Evolutionary conservation across 768 basidiomycete genomes (phyloP), one percentile per base, ranked within the genome.

Genomic region (Rhodotorula paludigena): DNA sequence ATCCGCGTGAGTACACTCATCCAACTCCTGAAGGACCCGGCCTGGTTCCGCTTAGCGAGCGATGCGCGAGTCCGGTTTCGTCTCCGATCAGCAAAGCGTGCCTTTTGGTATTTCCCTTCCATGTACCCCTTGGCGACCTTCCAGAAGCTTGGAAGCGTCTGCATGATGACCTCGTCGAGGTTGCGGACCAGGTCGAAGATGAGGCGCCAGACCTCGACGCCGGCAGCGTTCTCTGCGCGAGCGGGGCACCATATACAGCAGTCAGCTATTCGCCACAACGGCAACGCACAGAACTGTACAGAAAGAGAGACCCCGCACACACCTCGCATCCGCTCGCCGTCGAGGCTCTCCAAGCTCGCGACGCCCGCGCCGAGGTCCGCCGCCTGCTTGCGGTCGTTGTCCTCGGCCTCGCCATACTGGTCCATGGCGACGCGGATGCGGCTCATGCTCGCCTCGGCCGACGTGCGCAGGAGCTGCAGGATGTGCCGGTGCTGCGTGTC

Each of bases 81-180:
- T n/a, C n/a, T n/a, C n/a, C n/a, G 18, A 41, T 38, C 14, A 32
- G 39, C 7, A 36, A 7, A 41, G 39, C 80, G 62, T 60, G 92
- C 92, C 83, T 87, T 91, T 77, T 86, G 88, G 77, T 89, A 92
- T 78, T 89, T 92, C 9, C 96, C 94, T 49, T 96, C 92, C 80
- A 93, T 86, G 76, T 92, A 94, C 32, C 84, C 86, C 78, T 85
- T 89, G 4, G 89, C 87, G 55, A 99, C 89, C 76, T 86, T 88
- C 91, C 92, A 94, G 79, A 97, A 97, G 74, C 84, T 90, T 21
- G 94, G 92, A 32, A 99, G 83, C 3, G 88, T 84, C n/a, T 86
- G 81, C 20, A 92, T 78, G 78, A 97, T 83, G 47, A 84, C 84
- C 77, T 97, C 93, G 7, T 90, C 92, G n/a, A 92, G 77, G 72